Evolutionary conservation across 805 yeast genomes (phyloP).

Genomic region (Teunomyces funiuensis): DNA sequence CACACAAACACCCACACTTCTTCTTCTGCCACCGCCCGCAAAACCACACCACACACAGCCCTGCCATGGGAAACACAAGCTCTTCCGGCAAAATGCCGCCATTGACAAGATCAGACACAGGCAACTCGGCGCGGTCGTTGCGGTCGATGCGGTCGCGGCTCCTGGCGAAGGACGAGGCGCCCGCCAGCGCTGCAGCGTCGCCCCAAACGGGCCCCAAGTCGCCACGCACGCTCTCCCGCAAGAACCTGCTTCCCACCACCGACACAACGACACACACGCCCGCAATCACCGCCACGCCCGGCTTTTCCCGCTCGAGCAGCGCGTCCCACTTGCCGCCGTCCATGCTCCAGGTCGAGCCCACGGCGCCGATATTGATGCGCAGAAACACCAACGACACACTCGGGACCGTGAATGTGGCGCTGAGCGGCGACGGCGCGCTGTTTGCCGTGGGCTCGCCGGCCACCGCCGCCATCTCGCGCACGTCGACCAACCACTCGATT

Average conservation of each 20-base stretch:
- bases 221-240: slow-evolving; percentile 32
- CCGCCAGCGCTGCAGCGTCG: slow-evolving; percentile 16
- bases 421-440: slow-evolving; percentile 9
- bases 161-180: slow-evolving; percentile 20
- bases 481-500: slow-evolving; percentile 26
- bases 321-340: slow-evolving; percentile 53
- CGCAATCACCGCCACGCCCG: slow-evolving; percentile 1
- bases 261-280: slow-evolving; percentile 7
- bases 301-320: slow-evolving; percentile 8
- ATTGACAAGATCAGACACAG: slow-evolving; percentile 57
- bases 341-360: slow-evolving; percentile 69
- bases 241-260: slow-evolving; percentile 29
- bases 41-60: background rate
- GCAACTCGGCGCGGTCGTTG: slow-evolving; percentile 47
- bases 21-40: background rate
- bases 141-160: slow-evolving; percentile 46
- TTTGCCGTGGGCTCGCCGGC: slow-evolving; percentile 6
- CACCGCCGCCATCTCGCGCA: slow-evolving; percentile 18
- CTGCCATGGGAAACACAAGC: slow-evolving; percentile 49
- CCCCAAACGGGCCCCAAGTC: slow-evolving; percentile 25
- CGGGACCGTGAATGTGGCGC: slow-evolving; percentile 9
- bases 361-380: slow-evolving; percentile 66
- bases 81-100: slow-evolving; percentile 48
- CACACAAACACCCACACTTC: background rate
- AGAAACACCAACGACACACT: slow-evolving; percentile 44